Base-by-base conservation (phyloP, 2,329 filamentous ascomycete species). In the Magnaporthales sp. region DNA sequence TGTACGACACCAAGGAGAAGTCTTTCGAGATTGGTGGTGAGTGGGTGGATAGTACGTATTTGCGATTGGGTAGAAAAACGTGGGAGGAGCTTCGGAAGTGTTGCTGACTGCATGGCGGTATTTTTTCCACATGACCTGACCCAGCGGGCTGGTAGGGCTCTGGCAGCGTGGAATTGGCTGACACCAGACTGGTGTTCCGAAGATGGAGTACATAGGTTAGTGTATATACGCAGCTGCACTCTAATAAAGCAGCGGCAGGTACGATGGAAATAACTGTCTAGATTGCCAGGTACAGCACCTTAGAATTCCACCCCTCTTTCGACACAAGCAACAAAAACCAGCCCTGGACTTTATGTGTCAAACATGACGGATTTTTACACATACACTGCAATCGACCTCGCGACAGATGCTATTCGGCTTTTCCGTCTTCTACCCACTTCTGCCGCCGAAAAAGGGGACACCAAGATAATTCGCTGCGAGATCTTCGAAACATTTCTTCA, bases 401-500 rank as follows among this genome's bases (percentile, higher is more conserved):
- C 62, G 22, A 63, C 62, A 15, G 62, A 63, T 7, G 62, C 62
- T 10, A 26, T 63, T 38, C 62, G 62, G 9, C 62, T 63, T 3
- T 31, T 63, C 13, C 62, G 62, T 24, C 62, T 63, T 15, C 24
- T 58, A 9, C 54, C 54, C 54, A n/a, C 24, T 26, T 26, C 54
- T 8, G 6, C 13, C 60, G 7, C 19, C 9, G n/a, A 46, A 9
- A 3, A 46, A 22, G 31, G 24, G 9, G n/a, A 64, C 4, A 24
- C 46, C 1, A 63, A 66, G 10, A 60, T 46, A 2, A 65, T 71
- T 7, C 32, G 27, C 8, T 69, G 70, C 68, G 65, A 70, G 19
- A 68, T 72, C 2, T 66, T 68, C 29, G 66, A 72, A 61, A 58
- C 68, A 0, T 66, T 66, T 11, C 29, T 67, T 3, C 66, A 66